phyloP scores from a whole-genome alignment of 768 basidiomycete genomes.

The Trametes elegans region DNA sequence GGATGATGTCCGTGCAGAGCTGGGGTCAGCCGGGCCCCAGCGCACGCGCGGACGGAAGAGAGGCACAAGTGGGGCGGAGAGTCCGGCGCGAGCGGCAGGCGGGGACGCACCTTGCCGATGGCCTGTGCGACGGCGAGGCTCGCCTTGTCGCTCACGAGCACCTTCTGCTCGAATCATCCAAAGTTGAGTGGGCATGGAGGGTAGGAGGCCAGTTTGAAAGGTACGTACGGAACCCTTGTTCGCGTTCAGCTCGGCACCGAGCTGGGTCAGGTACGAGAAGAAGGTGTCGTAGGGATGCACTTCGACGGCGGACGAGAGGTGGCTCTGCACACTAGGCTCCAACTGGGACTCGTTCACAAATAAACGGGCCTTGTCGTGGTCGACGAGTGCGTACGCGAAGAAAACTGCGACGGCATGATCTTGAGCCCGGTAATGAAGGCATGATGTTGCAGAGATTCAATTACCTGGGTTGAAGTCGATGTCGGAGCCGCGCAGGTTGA shows the following conservation, averaged over 20 bases:
- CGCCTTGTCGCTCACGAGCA: conserved; percentile 74
- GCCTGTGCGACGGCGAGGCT: conserved; percentile 82
- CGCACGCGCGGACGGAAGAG: background rate
- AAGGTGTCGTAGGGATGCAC: conserved; percentile 70
- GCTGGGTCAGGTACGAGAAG: conserved; percentile 57
- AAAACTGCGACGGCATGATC: conserved; percentile 68
- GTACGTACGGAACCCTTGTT: conserved; percentile 30
- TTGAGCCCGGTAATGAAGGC: background rate
- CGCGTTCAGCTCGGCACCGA: conserved; percentile 38
- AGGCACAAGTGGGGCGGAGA: background rate
- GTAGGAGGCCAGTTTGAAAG: background rate
- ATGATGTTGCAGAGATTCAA: background rate
- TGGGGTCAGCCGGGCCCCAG: conserved; percentile 21
- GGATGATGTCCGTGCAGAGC: conserved; percentile 26
- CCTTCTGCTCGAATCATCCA: conserved; percentile 47
- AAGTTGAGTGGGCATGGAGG: background rate
- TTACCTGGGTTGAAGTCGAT: conserved; percentile 83
- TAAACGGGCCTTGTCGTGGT: conserved; percentile 50
- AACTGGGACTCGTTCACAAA: conserved; percentile 63
- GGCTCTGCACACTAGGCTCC: conserved; percentile 44
- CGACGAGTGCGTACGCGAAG: conserved; percentile 87
- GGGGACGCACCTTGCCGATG: conserved; percentile 58
- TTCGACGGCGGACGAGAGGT: conserved; percentile 60
- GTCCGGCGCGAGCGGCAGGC: background rate
- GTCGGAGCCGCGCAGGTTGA: conserved; percentile 90